Evolutionary conservation across 345 rosid genomes (phyloP).

Genomic region (Gossypium australe): DNA sequence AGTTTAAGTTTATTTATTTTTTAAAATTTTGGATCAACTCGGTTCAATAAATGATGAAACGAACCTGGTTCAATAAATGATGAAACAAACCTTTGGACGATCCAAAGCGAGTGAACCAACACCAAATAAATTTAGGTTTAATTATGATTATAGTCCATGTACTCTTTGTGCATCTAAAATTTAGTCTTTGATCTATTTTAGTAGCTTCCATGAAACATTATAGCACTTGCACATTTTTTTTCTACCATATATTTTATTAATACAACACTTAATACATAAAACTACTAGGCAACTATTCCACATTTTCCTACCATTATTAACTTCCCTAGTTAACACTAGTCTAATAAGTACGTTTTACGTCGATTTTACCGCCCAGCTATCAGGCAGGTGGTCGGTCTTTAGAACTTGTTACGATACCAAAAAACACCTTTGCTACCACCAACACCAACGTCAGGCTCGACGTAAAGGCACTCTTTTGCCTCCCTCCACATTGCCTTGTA

Average conservation of each 20-base stretch:
- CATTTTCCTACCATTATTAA: neutral
- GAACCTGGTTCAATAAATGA: no score
- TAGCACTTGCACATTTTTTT: neutral
- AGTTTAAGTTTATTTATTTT: no score
- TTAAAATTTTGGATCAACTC: no score
- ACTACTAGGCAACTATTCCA: neutral
- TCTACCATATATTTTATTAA: neutral
- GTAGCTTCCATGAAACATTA: neutral
- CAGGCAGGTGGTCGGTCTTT: neutral
- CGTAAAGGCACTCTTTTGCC: constrained; percentile 53
- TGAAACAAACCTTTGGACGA: no score
- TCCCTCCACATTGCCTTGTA: constrained; percentile 56
- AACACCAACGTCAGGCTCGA: constrained; percentile 43
- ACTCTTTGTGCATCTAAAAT: no score
- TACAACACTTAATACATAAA: neutral
- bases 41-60: no score
- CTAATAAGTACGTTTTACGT: neutral
- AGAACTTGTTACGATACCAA: constrained; percentile 55
- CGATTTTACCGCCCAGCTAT: neutral
- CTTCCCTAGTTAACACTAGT: neutral
- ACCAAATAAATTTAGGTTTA: no score
- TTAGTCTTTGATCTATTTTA: neutral
- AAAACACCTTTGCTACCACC: constrained; percentile 35
- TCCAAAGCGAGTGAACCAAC: no score
- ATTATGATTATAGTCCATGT: no score